Evolutionary conservation across 2,329 filamentous ascomycete genomes (phyloP).

Genomic region (Aspergillus transmontanensis): DNA sequence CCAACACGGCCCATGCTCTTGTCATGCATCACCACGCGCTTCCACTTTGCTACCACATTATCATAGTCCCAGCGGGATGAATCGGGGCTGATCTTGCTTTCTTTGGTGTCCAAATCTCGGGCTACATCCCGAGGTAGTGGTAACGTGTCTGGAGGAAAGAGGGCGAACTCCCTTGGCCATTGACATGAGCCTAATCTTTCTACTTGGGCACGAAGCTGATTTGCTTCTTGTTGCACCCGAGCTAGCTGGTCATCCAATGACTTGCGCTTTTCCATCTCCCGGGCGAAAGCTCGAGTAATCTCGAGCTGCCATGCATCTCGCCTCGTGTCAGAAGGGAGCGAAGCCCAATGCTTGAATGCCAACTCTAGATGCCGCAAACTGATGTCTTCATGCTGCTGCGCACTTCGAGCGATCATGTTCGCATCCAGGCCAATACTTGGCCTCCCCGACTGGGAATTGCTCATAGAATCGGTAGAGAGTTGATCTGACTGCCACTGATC

Average conservation of each 20-base stretch:
- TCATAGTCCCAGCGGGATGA: constrained; percentile 52
- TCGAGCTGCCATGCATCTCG: constrained; percentile 51
- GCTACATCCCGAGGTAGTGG: constrained; percentile 43
- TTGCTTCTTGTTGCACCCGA: constrained; percentile 50
- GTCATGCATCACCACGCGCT: constrained; percentile 49
- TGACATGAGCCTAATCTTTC: constrained; percentile 50
- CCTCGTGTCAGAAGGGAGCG: constrained; percentile 59
- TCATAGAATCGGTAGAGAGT: constrained; percentile 29
- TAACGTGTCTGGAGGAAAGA: constrained; percentile 50
- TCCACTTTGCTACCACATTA: constrained; percentile 52
- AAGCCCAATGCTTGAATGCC: constrained; percentile 76
- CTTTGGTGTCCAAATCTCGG: constrained; percentile 39
- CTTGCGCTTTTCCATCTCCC: constrained; percentile 48
- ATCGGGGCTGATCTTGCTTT: constrained; percentile 37
- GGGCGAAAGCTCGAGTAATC: constrained; percentile 49
- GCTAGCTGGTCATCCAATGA: constrained; percentile 47
- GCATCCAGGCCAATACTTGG: constrained; percentile 33
- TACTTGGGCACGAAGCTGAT: constrained; percentile 51
- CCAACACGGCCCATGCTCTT: constrained; percentile 45
- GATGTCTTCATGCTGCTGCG: constrained; percentile 66
- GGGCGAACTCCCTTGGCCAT: constrained; percentile 52
- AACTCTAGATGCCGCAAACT: constrained; percentile 75
- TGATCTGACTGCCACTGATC: constrained; percentile 62
- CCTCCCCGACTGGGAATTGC: constrained; percentile 50
- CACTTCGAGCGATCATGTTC: constrained; percentile 49